phyloP scores from a whole-genome alignment of 192 early-diverging fungal species.

The Martensiomyces pterosporus region DNA sequence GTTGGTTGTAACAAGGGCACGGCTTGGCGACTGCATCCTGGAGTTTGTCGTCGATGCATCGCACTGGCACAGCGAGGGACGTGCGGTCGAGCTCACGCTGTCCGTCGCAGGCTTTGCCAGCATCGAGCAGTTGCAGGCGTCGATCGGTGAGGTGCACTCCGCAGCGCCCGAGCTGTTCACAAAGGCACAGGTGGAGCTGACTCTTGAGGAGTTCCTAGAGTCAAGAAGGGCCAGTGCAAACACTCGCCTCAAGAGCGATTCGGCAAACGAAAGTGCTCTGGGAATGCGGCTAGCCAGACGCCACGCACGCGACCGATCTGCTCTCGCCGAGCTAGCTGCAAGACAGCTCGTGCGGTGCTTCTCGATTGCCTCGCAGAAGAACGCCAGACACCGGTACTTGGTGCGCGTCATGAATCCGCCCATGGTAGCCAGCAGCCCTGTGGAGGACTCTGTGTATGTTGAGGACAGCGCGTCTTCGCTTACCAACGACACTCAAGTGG shows the following conservation, averaged over 20 bases:
- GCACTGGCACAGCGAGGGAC: constrained; percentile 17
- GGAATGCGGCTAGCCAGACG: neutral
- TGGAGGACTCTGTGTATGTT: no score
- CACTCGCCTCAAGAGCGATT: neutral
- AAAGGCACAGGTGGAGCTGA: constrained; percentile 8
- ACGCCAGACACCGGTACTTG: constrained; percentile 17
- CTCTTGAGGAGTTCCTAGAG: constrained; percentile 7
- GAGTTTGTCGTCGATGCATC: constrained; percentile 46
- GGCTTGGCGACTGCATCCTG: constrained; percentile 21
- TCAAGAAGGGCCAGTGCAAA: neutral
- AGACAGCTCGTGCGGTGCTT: constrained; percentile 37
- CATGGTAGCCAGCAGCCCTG: neutral
- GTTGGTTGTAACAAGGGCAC: constrained; percentile 27
- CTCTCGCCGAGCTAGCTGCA: constrained; percentile 14
- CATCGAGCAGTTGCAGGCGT: constrained; percentile 9
- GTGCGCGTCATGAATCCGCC: constrained; percentile 45
- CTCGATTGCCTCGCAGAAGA: constrained; percentile 20
- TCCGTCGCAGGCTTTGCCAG: constrained; percentile 8
- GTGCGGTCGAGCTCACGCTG: constrained; percentile 12
- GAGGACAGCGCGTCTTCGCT: no score
- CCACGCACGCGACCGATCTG: neutral
- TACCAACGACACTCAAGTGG: no score
- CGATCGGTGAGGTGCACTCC: constrained; percentile 14
- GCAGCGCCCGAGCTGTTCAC: constrained; percentile 44
- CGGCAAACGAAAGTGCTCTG: neutral